Evolutionary conservation across 768 basidiomycete genomes (phyloP).

Genomic region (Boletus bicolor): DNA sequence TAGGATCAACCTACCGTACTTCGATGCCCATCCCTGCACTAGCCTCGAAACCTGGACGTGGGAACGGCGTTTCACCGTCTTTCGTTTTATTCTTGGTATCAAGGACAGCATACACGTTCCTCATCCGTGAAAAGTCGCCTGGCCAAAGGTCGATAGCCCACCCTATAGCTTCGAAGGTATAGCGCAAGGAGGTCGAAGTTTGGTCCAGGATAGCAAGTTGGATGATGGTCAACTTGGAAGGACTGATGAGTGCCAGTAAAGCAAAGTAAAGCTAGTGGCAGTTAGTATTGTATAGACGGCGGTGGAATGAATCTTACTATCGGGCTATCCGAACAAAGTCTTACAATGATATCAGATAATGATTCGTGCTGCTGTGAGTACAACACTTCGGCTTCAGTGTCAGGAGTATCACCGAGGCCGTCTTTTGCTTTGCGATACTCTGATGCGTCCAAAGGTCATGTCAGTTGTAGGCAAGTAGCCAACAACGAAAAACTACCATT

Average conservation of each 20-base stretch:
- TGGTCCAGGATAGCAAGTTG: constrained; percentile 32
- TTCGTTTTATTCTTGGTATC: constrained; percentile 24
- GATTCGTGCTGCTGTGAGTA: constrained; percentile 3
- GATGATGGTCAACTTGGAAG: constrained; percentile 26
- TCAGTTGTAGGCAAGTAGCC: background rate
- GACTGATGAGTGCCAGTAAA: constrained; percentile 23
- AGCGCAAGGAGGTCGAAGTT: constrained; percentile 21
- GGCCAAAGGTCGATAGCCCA: constrained; percentile 10
- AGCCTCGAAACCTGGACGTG: constrained; percentile 15
- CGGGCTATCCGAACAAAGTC: constrained; percentile 17
- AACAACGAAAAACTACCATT: constrained; percentile 3
- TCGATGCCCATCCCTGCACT: constrained; percentile 17
- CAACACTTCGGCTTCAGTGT: constrained; percentile 9
- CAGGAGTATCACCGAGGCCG: constrained; percentile 18
- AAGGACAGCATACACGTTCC: constrained; percentile 20
- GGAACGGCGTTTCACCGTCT: constrained; percentile 26
- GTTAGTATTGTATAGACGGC: background rate
- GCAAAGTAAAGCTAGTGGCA: constrained; percentile 27
- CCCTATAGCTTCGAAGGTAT: constrained; percentile 19
- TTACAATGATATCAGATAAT: constrained; percentile 3
- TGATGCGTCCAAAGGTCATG: background rate
- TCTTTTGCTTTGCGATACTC: constrained; percentile 22
- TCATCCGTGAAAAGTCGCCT: constrained; percentile 17
- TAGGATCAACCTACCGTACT: constrained; percentile 11
- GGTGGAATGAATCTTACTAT: constrained; percentile 7